Base-by-base conservation (phyloP, 1,284 basidiomycete species). In the Pascua guehoae region DNA sequence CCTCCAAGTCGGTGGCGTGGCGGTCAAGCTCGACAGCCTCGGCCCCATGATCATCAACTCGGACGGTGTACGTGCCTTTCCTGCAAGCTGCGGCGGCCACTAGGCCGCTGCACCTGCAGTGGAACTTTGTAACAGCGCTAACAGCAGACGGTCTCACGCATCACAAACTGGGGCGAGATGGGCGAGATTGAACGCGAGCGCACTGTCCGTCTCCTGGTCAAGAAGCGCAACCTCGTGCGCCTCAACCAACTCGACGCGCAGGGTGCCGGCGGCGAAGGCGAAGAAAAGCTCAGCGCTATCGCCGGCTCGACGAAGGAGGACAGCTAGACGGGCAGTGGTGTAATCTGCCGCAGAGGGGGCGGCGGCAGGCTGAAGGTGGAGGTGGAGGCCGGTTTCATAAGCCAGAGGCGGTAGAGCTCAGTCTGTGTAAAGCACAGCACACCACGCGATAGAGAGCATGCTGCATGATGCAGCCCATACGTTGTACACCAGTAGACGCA, bases 31-130 rank as follows among this genome's bases (percentile, higher is more conserved):
- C 0, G 76, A 78, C 56, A 64, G 59, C 38, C 63, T 78, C 1
- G 76, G 76, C 8, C 76, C 76, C 0, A 72, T 78, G 70, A 75
- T 78, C 51, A 66, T 78, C 51, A 76, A 78, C 59, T 68, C 69
- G n/a, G 75, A 78, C 47, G 74, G 74, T 1, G 75, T 77, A 57
- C 63, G 74, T 72, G 11, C 2, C 10, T 32, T 7, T 32, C n/a
- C 4, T 15, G 7, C n/a, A 5, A 44, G 12, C 43, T 44, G 10
- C 43, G 2, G 43, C 10, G 5, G 15, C 16, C 15, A 7, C 15
- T 16, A 11, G 5, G 15, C 16, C 15, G 15, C 15, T 16, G 4
- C 12, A 44, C 12, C 45, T 47, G 8, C 12, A 47, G n/a, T 36
- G 12, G 12, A 24, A 10, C 14, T 24, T 12, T 10, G 10, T 18